Base-by-base conservation (phyloP, 768 basidiomycete genomes). In the Lentinula edodes region DNA sequence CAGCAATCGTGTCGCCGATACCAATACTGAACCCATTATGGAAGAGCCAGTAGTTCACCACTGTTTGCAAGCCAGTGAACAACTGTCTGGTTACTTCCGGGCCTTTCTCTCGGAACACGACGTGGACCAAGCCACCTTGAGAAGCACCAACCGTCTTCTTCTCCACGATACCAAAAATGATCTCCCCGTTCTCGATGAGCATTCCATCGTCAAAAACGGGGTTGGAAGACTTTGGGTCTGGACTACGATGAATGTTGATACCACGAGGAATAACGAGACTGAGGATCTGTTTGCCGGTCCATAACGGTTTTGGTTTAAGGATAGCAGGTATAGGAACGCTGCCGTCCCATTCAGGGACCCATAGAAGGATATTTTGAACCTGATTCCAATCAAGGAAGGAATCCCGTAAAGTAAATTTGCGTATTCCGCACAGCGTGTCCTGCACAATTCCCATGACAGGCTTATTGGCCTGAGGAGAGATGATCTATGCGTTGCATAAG, bases 361-460 rank as follows among this genome's bases (percentile, higher is more conserved):
- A 99, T 2, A 98, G 86, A 15, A 99, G 82, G 72, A 98, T 96
- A 68, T 99, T 98, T 71, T 99, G 96, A 10, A 98, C 95, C 45
- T 89, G 87, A 60, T 86, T 88, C 94, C 94, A 97, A 66, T 98
- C 97, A 71, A 97, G 76, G 78, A 98, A 98, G 16, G 88, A 86
- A 70, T 98, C 97, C 28, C 95, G 93, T 6, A 98, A 78, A 0
- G 97, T 98, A 71, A 98, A 94, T 74, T 98, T 98, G 61, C 97
- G 89, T 58, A 98, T 88, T 69, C 97, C 97, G 70, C 95, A 97
- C 0, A 99, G 87, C 0, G 97, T 98, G 71, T 99, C 97, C 73
- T 99, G 97, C 35, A 99, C 96, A 67, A 99, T 98, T 63, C 94
- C 97, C 96, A 99, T 99, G 68, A 98, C 95, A 16, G 96, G 96